phyloP scores from a whole-genome alignment of 352 stramenopile genomes.

The Phytophthora capsici region DNA sequence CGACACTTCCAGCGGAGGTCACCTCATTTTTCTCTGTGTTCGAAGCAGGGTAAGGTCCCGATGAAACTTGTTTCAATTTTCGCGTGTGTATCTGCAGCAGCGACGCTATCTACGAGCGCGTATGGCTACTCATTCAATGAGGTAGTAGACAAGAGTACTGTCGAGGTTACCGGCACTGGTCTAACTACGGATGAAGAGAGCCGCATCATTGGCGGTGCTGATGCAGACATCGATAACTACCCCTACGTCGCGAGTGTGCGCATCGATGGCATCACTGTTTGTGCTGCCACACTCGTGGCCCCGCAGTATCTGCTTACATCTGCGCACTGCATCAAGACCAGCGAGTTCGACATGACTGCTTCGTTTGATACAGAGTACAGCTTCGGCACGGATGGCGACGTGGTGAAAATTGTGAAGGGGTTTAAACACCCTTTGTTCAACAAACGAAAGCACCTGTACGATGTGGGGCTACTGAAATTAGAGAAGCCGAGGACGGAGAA shows the following conservation, averaged over 20 bases:
- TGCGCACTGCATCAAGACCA: constrained; percentile 67
- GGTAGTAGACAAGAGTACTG: neutral
- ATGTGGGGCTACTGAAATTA: constrained; percentile 65
- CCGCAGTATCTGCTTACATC: constrained; percentile 72
- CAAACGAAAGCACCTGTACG: constrained; percentile 37
- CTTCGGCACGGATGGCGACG: constrained; percentile 29
- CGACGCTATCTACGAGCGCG: constrained; percentile 5
- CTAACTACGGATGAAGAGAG: constrained; percentile 34
- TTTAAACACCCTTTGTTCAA: constrained; percentile 37
- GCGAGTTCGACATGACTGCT: constrained; percentile 31
- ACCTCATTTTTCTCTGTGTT: constrained; percentile 20
- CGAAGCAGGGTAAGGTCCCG: neutral
- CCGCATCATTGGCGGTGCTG: constrained; percentile 28
- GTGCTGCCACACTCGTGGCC: constrained; percentile 64
- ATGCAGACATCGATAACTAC: constrained; percentile 39
- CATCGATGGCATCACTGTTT: constrained; percentile 57
- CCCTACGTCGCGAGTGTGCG: constrained; percentile 66
- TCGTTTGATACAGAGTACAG: constrained; percentile 34
- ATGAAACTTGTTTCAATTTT: constrained; percentile 34
- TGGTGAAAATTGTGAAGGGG: constrained; percentile 30
- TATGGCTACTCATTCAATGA: constrained; percentile 27
- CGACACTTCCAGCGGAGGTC: neutral
- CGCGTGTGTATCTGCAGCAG: constrained; percentile 7
- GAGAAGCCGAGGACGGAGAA: constrained; percentile 42
- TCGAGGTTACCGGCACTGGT: constrained; percentile 24